Percentiles rank a stretch among this genome's conserved stretches.
Evolutionary conservation across 495 filamentous ascomycete species (phyloP).

Genomic region (Penicillium arizonense): DNA sequence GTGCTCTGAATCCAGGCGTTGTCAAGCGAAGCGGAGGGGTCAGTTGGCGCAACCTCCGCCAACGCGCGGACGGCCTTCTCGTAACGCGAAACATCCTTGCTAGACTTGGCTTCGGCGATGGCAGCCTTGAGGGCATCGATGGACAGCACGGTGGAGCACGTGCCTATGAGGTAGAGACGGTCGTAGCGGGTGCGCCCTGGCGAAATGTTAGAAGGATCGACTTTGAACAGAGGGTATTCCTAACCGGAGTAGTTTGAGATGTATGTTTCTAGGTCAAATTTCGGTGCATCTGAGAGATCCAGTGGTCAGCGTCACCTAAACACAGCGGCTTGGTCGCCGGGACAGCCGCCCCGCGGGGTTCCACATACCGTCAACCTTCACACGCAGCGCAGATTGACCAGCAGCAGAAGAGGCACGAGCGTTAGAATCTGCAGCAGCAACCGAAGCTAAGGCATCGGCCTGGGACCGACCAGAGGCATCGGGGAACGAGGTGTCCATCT

Average conservation of each 20-base stretch:
- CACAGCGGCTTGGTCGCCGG: background rate
- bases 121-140: constrained; percentile 80
- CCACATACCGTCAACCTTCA: constrained; percentile 21
- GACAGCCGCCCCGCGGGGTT: constrained; percentile 8
- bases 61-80: constrained; percentile 65
- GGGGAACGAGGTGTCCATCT: constrained; percentile 28
- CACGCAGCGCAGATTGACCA: no score
- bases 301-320: constrained; percentile 1
- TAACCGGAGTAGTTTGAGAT: constrained; percentile 86
- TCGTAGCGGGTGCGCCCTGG: constrained; percentile 72
- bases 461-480: constrained; percentile 28
- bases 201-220: background rate
- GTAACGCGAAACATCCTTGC: constrained; percentile 72
- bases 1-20: constrained; percentile 65
- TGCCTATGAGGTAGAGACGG: constrained; percentile 78
- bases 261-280: constrained; percentile 91
- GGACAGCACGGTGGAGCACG: constrained; percentile 70
- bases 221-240: background rate
- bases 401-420: no score
- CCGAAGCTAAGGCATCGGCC: background rate
- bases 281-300: constrained; percentile 65
- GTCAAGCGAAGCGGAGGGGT: constrained; percentile 67
- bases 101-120: constrained; percentile 71
- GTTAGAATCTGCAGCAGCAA: background rate
- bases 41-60: constrained; percentile 57